A percentile compares a stretch with the other conserved stretches of the same genome.
Evolutionary conservation across 495 filamentous ascomycete genomes (phyloP).

Genomic region (Terfezia boudieri): DNA sequence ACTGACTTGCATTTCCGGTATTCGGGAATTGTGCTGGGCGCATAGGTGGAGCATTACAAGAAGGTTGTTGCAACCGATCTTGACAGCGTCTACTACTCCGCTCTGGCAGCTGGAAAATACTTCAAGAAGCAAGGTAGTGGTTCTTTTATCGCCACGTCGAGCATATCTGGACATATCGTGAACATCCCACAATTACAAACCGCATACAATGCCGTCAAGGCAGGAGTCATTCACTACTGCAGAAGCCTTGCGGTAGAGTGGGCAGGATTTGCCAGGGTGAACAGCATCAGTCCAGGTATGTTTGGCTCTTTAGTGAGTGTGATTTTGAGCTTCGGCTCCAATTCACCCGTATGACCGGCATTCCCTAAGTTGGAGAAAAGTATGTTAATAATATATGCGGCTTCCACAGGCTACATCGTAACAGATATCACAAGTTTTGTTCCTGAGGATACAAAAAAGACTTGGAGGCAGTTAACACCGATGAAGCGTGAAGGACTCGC

Average conservation of each 20-base stretch:
- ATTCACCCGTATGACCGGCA: no score
- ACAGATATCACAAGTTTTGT: constrained; percentile 66
- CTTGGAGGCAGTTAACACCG: constrained; percentile 63
- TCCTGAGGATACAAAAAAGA: constrained; percentile 41
- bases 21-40: constrained; percentile 11
- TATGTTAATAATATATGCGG: no score
- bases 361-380: no score
- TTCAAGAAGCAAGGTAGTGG: constrained; percentile 33
- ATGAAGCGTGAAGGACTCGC: constrained; percentile 59
- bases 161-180: constrained; percentile 41
- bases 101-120: constrained; percentile 48
- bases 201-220: constrained; percentile 75
- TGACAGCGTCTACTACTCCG: constrained; percentile 66
- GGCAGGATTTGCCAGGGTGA: constrained; percentile 63
- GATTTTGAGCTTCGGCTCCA: no score
- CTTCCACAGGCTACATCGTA: constrained; percentile 39
- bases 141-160: constrained; percentile 17
- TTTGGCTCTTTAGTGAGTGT: no score
- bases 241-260: constrained; percentile 68
- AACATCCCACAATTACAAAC: constrained; percentile 75
- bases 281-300: constrained; percentile 48
- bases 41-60: constrained; percentile 31
- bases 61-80: constrained; percentile 53
- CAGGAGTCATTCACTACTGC: constrained; percentile 67
- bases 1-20: no score